Conservation (phyloP, 129 eudicot genomes). For the Arctium lappa region DNA sequence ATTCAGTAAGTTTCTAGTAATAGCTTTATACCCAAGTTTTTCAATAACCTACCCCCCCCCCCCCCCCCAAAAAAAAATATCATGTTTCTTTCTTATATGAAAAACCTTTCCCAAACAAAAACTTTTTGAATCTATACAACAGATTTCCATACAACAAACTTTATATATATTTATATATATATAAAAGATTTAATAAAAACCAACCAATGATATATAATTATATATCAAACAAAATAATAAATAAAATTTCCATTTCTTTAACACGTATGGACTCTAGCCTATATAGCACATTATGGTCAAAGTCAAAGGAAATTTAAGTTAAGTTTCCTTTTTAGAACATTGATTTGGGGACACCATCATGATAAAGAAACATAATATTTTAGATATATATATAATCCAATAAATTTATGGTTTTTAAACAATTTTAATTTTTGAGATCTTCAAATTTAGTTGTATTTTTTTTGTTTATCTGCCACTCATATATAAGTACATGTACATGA, state of each 20-base stretch:
- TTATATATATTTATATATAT: no score
- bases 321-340: slow-evolving; percentile 6
- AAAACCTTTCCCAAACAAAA: no score
- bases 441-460: background rate
- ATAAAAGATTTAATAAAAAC: no score
- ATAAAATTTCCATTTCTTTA: background rate
- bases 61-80: no score
- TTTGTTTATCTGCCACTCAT: background rate
- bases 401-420: background rate
- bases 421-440: background rate
- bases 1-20: no score
- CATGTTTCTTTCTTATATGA: no score
- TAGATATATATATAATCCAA: background rate
- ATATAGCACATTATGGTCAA: slow-evolving; percentile 7
- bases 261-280: background rate
- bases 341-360: slow-evolving; percentile 12
- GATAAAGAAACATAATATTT: background rate
- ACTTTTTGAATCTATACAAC: no score
- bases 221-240: no score
- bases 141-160: no score
- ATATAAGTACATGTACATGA: background rate
- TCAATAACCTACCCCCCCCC: no score
- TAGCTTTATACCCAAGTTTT: no score
- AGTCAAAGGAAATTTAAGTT: slow-evolving; percentile 7
- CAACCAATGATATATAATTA: no score